These are phyloP conservation scores for Platismatia glauca DNA, from an alignment of 495 filamentous ascomycete species.

Conservation along the genomic window DNA sequence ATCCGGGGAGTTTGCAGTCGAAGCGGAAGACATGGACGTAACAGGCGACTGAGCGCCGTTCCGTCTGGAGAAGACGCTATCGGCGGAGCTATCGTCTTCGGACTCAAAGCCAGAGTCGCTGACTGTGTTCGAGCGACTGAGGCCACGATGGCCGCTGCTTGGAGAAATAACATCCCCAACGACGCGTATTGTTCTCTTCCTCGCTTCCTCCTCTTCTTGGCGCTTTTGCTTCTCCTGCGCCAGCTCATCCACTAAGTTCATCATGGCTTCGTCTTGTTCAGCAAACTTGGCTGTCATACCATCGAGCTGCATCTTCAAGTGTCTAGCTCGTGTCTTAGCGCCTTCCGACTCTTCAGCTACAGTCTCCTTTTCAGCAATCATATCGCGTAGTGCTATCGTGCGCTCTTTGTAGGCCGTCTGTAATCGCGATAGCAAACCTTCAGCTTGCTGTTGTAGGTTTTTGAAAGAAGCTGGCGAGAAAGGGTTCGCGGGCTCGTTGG, in stretches of 20 bases:
- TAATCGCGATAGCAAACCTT: slow-evolving; percentile 39
- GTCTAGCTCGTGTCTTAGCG: slow-evolving; percentile 53
- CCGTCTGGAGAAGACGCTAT: slow-evolving; percentile 56
- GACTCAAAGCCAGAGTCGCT: slow-evolving; percentile 38
- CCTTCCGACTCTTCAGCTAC: slow-evolving; percentile 67
- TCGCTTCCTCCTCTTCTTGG: slow-evolving; percentile 44
- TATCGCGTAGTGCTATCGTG: slow-evolving; percentile 48
- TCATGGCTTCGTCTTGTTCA: slow-evolving; percentile 57
- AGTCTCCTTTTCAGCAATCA: slow-evolving; percentile 53
- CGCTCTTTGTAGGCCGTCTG: slow-evolving; percentile 64
- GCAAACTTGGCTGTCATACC: slow-evolving; percentile 60
- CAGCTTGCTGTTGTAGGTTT: slow-evolving; percentile 34
- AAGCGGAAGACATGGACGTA: slow-evolving; percentile 34
- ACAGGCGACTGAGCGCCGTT: slow-evolving; percentile 33
- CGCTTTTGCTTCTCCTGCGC: slow-evolving; percentile 49
- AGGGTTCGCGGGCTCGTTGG: slow-evolving; percentile 11
- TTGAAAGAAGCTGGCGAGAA: slow-evolving; percentile 19
- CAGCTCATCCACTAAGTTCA: slow-evolving; percentile 54
- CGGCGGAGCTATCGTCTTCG: slow-evolving; percentile 44
- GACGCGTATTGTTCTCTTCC: slow-evolving; percentile 41
- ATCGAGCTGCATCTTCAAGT: slow-evolving; percentile 67
- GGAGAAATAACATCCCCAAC: slow-evolving; percentile 22
- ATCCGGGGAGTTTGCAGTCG: slow-evolving; percentile 40
- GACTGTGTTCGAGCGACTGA: slow-evolving; percentile 4
- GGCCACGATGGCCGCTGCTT: slow-evolving; percentile 1